Evolutionary conservation across 306 rosid genomes (phyloP).

Genomic region (Sindora glabra): DNA sequence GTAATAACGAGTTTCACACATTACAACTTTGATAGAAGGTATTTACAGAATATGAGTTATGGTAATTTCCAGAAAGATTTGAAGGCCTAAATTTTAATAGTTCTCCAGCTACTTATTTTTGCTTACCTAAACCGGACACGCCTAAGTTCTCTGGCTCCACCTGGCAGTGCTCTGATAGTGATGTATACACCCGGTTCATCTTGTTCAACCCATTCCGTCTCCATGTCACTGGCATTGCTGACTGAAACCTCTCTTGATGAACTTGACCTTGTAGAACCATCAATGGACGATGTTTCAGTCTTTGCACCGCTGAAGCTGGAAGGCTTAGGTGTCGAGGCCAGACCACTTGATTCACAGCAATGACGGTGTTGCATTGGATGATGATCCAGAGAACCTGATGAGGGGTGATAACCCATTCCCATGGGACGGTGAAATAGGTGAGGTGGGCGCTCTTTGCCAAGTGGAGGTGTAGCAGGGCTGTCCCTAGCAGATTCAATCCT

Average conservation of each 20-base stretch:
- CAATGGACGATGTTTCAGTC: slow-evolving; percentile 68
- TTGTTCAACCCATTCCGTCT: slow-evolving; percentile 95
- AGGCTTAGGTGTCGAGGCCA: slow-evolving; percentile 63
- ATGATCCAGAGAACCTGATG: slow-evolving; percentile 77
- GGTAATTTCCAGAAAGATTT: neutral
- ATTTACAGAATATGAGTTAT: neutral
- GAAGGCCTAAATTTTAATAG: neutral
- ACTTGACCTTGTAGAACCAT: slow-evolving; percentile 80
- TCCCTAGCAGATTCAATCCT: slow-evolving; percentile 75
- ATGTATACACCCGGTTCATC: slow-evolving; percentile 97
- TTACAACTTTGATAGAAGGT: neutral
- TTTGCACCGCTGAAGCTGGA: slow-evolving; percentile 51
- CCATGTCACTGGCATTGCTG: slow-evolving; percentile 96
- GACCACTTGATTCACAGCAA: slow-evolving; percentile 47
- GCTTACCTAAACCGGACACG: slow-evolving; percentile 89
- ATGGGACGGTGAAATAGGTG: slow-evolving; percentile 41
- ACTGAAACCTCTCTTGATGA: slow-evolving; percentile 70
- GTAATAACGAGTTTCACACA: neutral
- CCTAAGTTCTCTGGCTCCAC: slow-evolving; percentile 81
- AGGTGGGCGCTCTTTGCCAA: slow-evolving; percentile 56
- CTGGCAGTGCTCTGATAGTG: slow-evolving; percentile 75
- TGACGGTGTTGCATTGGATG: slow-evolving; percentile 46
- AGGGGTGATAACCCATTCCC: slow-evolving; percentile 76
- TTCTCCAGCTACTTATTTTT: slow-evolving; percentile 2
- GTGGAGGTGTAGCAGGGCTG: slow-evolving; percentile 84